Base-by-base conservation (phyloP, 371 early-diverging fungal species). In the Rhizomucor pusillus region DNA sequence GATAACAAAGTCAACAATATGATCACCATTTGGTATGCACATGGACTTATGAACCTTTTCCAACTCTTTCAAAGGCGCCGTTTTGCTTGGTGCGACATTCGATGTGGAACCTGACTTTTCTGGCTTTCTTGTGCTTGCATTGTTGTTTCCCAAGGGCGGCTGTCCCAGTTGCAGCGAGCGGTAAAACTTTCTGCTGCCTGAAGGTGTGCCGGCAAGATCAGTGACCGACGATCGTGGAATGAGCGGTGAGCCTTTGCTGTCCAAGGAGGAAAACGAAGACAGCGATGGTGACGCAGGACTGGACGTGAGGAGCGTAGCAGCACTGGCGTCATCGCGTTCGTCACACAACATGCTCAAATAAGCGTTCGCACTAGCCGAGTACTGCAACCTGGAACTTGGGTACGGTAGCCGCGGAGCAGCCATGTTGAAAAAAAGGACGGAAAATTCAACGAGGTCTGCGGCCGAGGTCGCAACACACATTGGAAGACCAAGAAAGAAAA, bases 51-150 rank as follows among this genome's bases (percentile, higher is more conserved):
- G 11, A 18, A 48, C 48, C 14, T 48, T 48, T 48, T 48, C n/a
- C 19, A 48, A 25, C 19, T 48, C 48, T 24, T 48, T 48, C 48
- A 48, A 25, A 23, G 48, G 48, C 14, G 46, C 46, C 19, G 46
- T 46, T 19, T 46, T 46, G 13, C 13, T 16, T 9, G 33, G 9
- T 11, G 16, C 19, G 12, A 41, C 19, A 41, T 5, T 14, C 11
- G 41, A 5, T 19, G 41, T 16, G 19, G 16, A 16, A 41, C 16
- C 5, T 16, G 41, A 41, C 19, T 41, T 41, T 14, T 16, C 19
- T 16, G 41, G 41, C 19, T 41, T 14, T 41, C 41, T 41, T 12
- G 41, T 41, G 41, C 41, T 41, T 12, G 41, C 14, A 41, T 14
- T 41, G 19, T 41, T 41, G 5, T 12, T 41, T 41, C 41, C 19